Percentiles rank a stretch among this genome's conserved stretches.
Evolutionary conservation across 2,329 filamentous ascomycete genomes (phyloP).

Genomic region (Pseudogymnoascus verrucosus): DNA sequence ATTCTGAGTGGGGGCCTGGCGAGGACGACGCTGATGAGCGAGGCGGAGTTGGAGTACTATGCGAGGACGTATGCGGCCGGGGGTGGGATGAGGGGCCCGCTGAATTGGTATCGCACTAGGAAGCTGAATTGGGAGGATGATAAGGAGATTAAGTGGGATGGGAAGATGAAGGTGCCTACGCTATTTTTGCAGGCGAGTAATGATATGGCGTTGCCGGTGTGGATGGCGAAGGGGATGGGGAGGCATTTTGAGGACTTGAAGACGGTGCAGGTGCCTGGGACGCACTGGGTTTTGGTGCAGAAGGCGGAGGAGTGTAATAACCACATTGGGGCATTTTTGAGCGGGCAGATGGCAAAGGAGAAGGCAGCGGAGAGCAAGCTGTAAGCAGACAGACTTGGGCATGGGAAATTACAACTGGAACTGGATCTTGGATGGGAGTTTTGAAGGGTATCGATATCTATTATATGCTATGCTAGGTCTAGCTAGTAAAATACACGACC

Average conservation of each 20-base stretch:
- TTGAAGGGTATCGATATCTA: neutral
- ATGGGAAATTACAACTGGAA: neutral
- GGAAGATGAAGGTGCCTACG: conserved; percentile 52
- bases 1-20: conserved; percentile 50
- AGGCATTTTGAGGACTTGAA: conserved; percentile 53
- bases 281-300: conserved; percentile 81
- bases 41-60: conserved; percentile 72
- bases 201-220: conserved; percentile 65
- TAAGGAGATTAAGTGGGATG: conserved; percentile 42
- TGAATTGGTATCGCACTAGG: conserved; percentile 81
- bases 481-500: conserved; percentile 70
- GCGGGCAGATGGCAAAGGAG: conserved; percentile 8
- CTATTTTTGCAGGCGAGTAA: conserved; percentile 66
- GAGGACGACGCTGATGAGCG: conserved; percentile 51
- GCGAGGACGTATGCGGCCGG: conserved; percentile 39
- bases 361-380: neutral
- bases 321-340: conserved; percentile 36
- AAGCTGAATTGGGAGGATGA: conserved; percentile 74
- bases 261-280: conserved; percentile 55
- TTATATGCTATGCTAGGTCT: neutral
- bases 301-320: conserved; percentile 61
- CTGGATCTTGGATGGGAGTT: neutral
- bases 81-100: conserved; percentile 62
- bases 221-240: conserved; percentile 66
- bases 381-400: neutral